Base-by-base conservation (phyloP, 805 yeast genomes). In the Clavispora santaluciae region DNA sequence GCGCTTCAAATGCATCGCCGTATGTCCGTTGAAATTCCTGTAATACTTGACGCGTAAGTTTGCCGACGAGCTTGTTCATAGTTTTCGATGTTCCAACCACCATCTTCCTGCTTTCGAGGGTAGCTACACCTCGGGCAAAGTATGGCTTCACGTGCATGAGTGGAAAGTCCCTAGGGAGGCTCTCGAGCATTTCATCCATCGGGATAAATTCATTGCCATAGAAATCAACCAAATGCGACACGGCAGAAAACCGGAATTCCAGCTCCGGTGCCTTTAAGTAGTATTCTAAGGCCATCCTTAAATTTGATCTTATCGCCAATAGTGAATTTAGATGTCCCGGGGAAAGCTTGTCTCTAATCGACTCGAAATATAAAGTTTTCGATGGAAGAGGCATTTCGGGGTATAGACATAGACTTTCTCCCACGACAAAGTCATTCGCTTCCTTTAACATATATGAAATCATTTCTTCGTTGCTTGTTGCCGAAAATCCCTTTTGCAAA, bases 141-240 rank as follows among this genome's bases (percentile, higher is more conserved):
- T 54, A 68, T n/a, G 58, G 56, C 22, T 54, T 45, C 6, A 66
- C 42, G 38, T 58, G 56, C 16, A 55, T 44, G 17, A 69, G 22
- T 0, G 72, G 68, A 15, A 62, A 45, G 16, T 53, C 46, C 5
- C 51, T 50, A 2, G 75, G 75, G 6, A 69, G 38, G 40, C 54
- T 36, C 5, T 41, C 43, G 13, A 68, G 35, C 5, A 68, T 42
- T 35, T 64, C 69, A 13, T 39, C 35, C 1, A 65, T 42, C 1
- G 54, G 35, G 29, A 57, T 57, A 25, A 44, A 46, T 3, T 40
- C 16, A 5, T 29, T 30, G 6, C 64, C 68, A 40, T 54, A 61
- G 5, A 45, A 35, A 3, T 44, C 36, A 3, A 66, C 41, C 36
- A 66, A 59, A 42, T 67, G 71, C 35, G 45, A 47, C 7, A 66